These are phyloP conservation scores for Xanthoconium separans DNA, from an alignment of 1,284 basidiomycete genomes.

Conservation along the genomic window DNA sequence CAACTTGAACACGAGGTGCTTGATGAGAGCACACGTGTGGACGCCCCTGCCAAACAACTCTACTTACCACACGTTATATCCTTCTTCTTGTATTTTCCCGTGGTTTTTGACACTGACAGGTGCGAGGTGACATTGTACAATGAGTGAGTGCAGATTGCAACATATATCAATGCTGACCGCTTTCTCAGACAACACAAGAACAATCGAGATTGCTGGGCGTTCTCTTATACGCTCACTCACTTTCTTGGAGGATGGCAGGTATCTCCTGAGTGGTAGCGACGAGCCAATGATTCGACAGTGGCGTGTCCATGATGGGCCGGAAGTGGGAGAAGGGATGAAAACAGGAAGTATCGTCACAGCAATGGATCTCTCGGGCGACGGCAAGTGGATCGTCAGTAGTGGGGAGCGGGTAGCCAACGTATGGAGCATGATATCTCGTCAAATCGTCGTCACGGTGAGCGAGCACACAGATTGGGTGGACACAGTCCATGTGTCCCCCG, in stretches of 20 bases:
- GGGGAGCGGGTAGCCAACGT: background rate
- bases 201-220: background rate
- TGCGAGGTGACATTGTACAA: background rate
- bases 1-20: background rate
- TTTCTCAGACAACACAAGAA: background rate
- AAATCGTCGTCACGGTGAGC: background rate
- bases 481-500: background rate
- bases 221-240: background rate
- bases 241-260: background rate
- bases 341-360: background rate
- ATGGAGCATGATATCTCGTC: background rate
- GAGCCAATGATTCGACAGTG: conserved; percentile 1
- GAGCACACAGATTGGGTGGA: conserved; percentile 3
- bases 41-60: background rate
- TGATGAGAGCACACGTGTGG: background rate
- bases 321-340: conserved; percentile 1
- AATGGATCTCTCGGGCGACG: background rate
- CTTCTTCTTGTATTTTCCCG: background rate
- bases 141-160: background rate
- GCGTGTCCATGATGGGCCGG: background rate
- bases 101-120: background rate
- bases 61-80: too few species aligned
- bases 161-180: background rate
- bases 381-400: conserved; percentile 2
- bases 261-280: conserved; percentile 2